These are phyloP conservation scores for Kodamaea sp. DNA, from an alignment of 1,139 yeast genomes.

Conservation along the genomic window DNA sequence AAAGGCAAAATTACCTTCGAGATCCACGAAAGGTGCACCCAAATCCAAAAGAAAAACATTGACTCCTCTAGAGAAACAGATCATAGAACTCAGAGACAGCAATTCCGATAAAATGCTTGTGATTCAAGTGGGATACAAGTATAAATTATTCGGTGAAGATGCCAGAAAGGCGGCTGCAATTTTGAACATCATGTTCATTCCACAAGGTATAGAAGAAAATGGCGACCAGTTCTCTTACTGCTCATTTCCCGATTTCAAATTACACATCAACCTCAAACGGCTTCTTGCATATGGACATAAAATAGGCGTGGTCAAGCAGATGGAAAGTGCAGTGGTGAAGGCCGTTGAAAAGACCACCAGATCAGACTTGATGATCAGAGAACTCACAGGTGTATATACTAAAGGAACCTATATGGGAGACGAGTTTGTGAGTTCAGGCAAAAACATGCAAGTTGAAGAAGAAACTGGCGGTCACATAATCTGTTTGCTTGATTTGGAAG, in stretches of 20 bases:
- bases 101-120: conserved; percentile 71
- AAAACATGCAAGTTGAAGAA: conserved; percentile 16
- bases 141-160: conserved; percentile 81
- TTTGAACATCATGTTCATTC: conserved; percentile 69
- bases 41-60: conserved; percentile 18
- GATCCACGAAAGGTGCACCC: conserved; percentile 5
- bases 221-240: conserved; percentile 72
- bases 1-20: conserved; percentile 1
- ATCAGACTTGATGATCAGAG: conserved; percentile 62
- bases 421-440: conserved; percentile 29
- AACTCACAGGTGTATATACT: conserved; percentile 73
- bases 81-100: conserved; percentile 57
- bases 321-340: conserved; percentile 77
- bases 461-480: conserved; percentile 32
- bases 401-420: conserved; percentile 82
- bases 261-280: conserved; percentile 74
- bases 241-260: conserved; percentile 75
- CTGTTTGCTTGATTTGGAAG: conserved; percentile 20
- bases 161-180: conserved; percentile 69
- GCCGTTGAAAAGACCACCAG: conserved; percentile 43
- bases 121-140: conserved; percentile 89
- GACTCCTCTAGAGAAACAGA: conserved; percentile 84
- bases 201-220: conserved; percentile 56
- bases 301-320: conserved; percentile 86
- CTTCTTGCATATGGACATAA: conserved; percentile 63